Evolutionary conservation across 257 asterid species (phyloP).

Genomic region (Solanum appendiculatum): DNA sequence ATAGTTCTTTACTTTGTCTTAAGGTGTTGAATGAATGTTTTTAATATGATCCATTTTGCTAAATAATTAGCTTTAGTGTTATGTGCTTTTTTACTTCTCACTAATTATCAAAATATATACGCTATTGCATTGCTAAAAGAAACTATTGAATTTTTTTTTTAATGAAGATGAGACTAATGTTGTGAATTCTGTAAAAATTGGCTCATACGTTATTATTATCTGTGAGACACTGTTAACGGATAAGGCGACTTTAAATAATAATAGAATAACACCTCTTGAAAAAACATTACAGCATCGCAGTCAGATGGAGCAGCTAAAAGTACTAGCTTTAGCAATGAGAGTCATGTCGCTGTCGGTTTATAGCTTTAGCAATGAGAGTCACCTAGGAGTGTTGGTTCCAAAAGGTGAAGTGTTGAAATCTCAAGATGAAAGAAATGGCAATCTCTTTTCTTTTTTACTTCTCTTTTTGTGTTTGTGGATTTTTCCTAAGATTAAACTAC

Average conservation of each 20-base stretch:
- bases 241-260: too few species aligned
- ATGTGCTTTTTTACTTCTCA: not conserved
- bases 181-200: too few species aligned
- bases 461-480: not conserved
- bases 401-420: not conserved
- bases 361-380: slow-evolving; percentile 25
- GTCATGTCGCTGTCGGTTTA: slow-evolving; percentile 19
- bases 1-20: not conserved
- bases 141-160: not conserved
- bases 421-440: slow-evolving; percentile 8
- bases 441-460: not conserved
- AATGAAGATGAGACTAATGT: too few species aligned
- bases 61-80: not conserved
- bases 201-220: too few species aligned
- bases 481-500: too few species aligned
- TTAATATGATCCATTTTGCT: not conserved
- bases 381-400: not conserved
- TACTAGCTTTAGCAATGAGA: too few species aligned
- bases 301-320: too few species aligned
- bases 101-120: not conserved
- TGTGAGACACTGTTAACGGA: too few species aligned
- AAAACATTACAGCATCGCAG: too few species aligned
- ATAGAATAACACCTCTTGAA: too few species aligned
- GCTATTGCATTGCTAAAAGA: not conserved
- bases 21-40: not conserved